Conservation (phyloP, 2,329 filamentous ascomycete species). For the Aspergillus sp. region DNA sequence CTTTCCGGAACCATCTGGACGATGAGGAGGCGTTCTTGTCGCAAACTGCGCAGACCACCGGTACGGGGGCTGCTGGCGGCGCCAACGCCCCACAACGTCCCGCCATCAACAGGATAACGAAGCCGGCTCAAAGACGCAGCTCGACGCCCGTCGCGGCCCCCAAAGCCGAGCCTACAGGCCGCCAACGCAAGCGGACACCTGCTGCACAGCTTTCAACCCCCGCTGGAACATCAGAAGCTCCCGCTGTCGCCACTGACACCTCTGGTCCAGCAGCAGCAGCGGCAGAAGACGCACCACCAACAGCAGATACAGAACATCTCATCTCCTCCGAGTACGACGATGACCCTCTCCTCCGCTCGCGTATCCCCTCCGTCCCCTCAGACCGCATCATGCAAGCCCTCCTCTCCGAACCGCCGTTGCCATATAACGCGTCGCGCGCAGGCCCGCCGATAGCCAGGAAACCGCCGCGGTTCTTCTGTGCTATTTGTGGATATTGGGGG, state of each 20-base stretch:
- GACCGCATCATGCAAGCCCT: conserved; percentile 39
- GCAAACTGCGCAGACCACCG: conserved; percentile 11
- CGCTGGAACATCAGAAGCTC: background rate
- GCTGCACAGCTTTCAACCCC: conserved; percentile 3
- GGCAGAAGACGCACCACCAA: conserved; percentile 2
- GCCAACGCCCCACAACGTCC: conserved; percentile 7
- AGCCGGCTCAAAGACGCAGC: conserved; percentile 18
- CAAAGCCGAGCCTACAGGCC: conserved; percentile 6
- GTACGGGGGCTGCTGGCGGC: background rate
- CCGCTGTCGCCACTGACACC: background rate
- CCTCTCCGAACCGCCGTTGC: conserved; percentile 39
- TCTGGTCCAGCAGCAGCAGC: conserved; percentile 6
- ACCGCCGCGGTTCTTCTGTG: conserved; percentile 37
- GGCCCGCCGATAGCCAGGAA: conserved; percentile 25
- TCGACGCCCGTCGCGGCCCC: conserved; percentile 18
- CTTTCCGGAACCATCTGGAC: conserved; percentile 44
- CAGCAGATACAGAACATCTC: conserved; percentile 10
- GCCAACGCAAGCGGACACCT: conserved; percentile 13
- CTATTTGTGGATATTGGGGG: conserved; percentile 45
- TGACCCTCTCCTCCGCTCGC: conserved; percentile 36
- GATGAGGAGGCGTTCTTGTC: conserved; percentile 41
- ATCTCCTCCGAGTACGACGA: conserved; percentile 33
- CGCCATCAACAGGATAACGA: conserved; percentile 13
- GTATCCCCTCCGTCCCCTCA: conserved; percentile 36
- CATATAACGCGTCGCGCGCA: conserved; percentile 40